Percentiles rank a stretch among this genome's conserved stretches.
These are phyloP conservation scores for Flagelloscypha sp. DNA, from an alignment of 768 basidiomycete species.

Conservation along the genomic window DNA sequence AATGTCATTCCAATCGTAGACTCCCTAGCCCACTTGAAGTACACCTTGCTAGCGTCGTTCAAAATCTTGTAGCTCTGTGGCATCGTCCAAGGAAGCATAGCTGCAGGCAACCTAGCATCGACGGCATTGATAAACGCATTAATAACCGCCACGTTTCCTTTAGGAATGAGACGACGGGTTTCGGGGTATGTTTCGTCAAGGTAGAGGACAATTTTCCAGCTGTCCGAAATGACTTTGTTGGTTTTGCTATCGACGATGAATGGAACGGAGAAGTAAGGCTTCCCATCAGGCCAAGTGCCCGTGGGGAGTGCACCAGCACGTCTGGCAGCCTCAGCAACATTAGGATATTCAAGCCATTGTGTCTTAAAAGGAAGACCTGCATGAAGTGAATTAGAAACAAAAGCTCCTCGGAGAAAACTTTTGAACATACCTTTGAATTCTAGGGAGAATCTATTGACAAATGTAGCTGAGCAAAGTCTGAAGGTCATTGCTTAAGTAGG, in stretches of 20 bases:
- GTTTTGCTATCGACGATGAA: slow-evolving; percentile 25
- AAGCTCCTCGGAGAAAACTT: no score
- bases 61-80: slow-evolving; percentile 12
- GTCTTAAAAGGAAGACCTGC: slow-evolving; percentile 2
- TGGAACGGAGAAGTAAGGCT: slow-evolving; percentile 24
- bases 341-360: slow-evolving; percentile 25
- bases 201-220: slow-evolving; percentile 25
- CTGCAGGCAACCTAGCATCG: no score
- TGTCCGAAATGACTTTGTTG: slow-evolving; percentile 20
- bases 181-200: slow-evolving; percentile 27
- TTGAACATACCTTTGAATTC: slow-evolving; percentile 27
- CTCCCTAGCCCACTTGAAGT: no score
- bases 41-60: slow-evolving; percentile 20
- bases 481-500: slow-evolving; percentile 15
- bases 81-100: slow-evolving; percentile 8
- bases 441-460: slow-evolving; percentile 22
- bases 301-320: slow-evolving; percentile 20
- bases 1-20: no score
- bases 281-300: slow-evolving; percentile 14
- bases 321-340: slow-evolving; percentile 22
- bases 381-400: no score
- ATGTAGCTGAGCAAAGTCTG: slow-evolving; percentile 19
- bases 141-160: no score
- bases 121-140: no score
- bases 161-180: slow-evolving; percentile 17